Evolutionary conservation across 768 basidiomycete genomes (phyloP).

Genomic region (Terana coerulea): DNA sequence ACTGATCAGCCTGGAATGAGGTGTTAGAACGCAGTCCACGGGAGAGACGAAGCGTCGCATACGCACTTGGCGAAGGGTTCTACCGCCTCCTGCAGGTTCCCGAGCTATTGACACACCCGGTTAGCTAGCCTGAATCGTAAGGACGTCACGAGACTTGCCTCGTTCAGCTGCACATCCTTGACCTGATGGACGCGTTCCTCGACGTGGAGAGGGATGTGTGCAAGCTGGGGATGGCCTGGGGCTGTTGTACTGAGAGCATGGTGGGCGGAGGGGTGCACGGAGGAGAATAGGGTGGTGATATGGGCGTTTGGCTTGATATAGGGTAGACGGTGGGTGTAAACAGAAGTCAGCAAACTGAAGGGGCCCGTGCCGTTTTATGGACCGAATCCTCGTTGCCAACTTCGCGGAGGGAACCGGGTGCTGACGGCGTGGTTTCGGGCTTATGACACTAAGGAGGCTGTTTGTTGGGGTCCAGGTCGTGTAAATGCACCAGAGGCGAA

Average conservation of each 20-base stretch:
- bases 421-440: conserved; percentile 13
- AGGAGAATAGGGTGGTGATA: conserved; percentile 2
- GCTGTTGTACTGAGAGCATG: conserved; percentile 30
- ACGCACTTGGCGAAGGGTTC: conserved; percentile 59
- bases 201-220: conserved; percentile 24
- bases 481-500: no score
- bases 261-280: conserved; percentile 12
- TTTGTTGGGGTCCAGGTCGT: conserved; percentile 4
- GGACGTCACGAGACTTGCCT: conserved; percentile 29
- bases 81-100: conserved; percentile 52
- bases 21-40: background rate
- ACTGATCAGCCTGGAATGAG: conserved; percentile 40
- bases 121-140: conserved; percentile 7
- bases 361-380: conserved; percentile 16
- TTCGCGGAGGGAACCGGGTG: conserved; percentile 26
- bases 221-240: conserved; percentile 17
- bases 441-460: conserved; percentile 4
- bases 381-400: conserved; percentile 25
- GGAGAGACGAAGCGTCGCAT: background rate
- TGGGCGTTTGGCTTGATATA: conserved; percentile 15
- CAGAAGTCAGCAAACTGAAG: conserved; percentile 9
- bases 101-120: conserved; percentile 38
- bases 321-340: conserved; percentile 15
- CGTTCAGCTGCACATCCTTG: conserved; percentile 31
- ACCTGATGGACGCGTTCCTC: conserved; percentile 15